A percentile compares a stretch with the other conserved stretches of the same genome.
Evolutionary conservation across 495 filamentous ascomycete species (phyloP).

Genomic region (Tuber melanosporum): DNA sequence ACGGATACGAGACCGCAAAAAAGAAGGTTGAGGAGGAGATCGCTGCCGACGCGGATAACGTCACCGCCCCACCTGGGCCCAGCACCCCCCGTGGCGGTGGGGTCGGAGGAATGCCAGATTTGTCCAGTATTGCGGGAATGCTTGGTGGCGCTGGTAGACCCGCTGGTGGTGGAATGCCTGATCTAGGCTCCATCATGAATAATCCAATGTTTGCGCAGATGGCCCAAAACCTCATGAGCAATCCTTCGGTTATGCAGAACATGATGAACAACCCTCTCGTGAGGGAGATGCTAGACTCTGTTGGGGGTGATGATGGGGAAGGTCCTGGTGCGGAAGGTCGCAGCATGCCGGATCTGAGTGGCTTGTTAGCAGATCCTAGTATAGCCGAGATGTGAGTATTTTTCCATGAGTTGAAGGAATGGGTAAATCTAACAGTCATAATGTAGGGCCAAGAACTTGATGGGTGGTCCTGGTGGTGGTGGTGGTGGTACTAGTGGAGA

Average conservation of each 20-base stretch:
- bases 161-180: conserved; percentile 73
- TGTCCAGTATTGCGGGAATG: conserved; percentile 65
- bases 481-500: conserved; percentile 47
- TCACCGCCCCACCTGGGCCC: conserved; percentile 41
- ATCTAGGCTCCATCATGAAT: conserved; percentile 77
- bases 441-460: conserved; percentile 66
- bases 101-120: conserved; percentile 72
- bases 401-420: neutral
- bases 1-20: conserved; percentile 86
- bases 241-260: conserved; percentile 80
- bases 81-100: conserved; percentile 43
- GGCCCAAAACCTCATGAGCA: conserved; percentile 94
- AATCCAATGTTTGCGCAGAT: conserved; percentile 97
- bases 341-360: conserved; percentile 72
- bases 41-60: conserved; percentile 48
- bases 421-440: conserved; percentile 25
- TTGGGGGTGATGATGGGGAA: conserved; percentile 50
- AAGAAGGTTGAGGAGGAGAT: conserved; percentile 69
- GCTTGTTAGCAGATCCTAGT: conserved; percentile 81
- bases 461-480: conserved; percentile 56
- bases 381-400: conserved; percentile 84
- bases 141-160: conserved; percentile 56
- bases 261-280: conserved; percentile 91
- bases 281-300: conserved; percentile 68
- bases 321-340: conserved; percentile 54